These are phyloP conservation scores for Ascocoryne sarcoides DNA, from an alignment of 2,329 filamentous ascomycete genomes.

Conservation along the genomic window DNA sequence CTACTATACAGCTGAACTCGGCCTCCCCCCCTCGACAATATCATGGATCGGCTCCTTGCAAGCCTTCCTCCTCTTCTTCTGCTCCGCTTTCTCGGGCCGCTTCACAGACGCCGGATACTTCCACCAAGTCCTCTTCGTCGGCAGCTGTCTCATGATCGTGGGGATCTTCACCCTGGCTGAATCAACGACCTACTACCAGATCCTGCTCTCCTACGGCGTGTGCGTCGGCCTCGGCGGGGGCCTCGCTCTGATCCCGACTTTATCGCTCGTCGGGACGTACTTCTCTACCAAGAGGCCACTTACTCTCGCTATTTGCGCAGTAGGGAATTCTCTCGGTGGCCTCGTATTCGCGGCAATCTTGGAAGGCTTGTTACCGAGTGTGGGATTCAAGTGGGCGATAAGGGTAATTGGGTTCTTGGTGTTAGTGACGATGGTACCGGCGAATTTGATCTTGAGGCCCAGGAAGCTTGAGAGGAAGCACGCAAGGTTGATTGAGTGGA, in stretches of 20 bases:
- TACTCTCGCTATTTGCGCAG: constrained; percentile 39
- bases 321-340: constrained; percentile 34
- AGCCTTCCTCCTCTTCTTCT: constrained; percentile 39
- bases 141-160: constrained; percentile 47
- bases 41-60: constrained; percentile 49
- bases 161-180: constrained; percentile 54
- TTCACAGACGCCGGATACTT: constrained; percentile 53
- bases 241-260: constrained; percentile 35
- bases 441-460: constrained; percentile 24
- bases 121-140: constrained; percentile 41
- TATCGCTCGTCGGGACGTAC: constrained; percentile 35
- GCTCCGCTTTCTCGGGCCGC: constrained; percentile 51
- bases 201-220: constrained; percentile 38
- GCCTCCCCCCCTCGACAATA: constrained; percentile 41
- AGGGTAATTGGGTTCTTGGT: constrained; percentile 42
- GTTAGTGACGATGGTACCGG: constrained; percentile 23
- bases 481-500: constrained; percentile 31
- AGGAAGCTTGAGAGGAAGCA: constrained; percentile 32
- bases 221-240: constrained; percentile 36
- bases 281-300: constrained; percentile 37
- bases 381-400: constrained; percentile 48
- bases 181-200: constrained; percentile 43
- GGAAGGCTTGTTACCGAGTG: constrained; percentile 38
- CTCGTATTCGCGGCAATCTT: constrained; percentile 55
- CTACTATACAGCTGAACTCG: constrained; percentile 42